Evolutionary conservation across 2,329 filamentous ascomycete genomes (phyloP).

Genomic region (Microcyclosporella mali): DNA sequence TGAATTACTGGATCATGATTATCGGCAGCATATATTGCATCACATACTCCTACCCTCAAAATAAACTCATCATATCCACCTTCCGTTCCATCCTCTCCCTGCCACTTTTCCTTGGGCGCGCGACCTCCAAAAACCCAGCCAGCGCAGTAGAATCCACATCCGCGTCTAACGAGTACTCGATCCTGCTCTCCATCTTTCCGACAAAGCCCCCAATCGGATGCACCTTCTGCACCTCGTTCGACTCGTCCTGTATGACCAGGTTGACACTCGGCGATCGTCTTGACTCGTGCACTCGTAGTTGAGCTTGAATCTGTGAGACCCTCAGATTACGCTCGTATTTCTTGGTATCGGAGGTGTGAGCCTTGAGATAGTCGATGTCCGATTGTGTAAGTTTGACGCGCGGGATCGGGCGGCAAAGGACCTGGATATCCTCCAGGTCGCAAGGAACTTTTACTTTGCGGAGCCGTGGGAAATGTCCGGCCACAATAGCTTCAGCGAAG

Average conservation of each 20-base stretch:
- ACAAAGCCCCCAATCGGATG: constrained; percentile 57
- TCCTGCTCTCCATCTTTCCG: constrained; percentile 52
- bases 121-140: constrained; percentile 19
- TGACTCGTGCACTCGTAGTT: constrained; percentile 57
- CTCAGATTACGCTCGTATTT: constrained; percentile 24
- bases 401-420: constrained; percentile 58
- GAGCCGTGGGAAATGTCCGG: constrained; percentile 58
- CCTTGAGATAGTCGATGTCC: constrained; percentile 19
- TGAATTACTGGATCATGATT: too few relatives aligned
- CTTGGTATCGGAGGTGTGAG: constrained; percentile 5
- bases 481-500: constrained; percentile 57
- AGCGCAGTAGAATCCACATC: constrained; percentile 36
- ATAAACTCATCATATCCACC: constrained; percentile 2
- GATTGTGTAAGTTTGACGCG: constrained; percentile 49
- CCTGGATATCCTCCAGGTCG: constrained; percentile 63
- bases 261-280: constrained; percentile 50
- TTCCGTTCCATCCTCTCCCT: constrained; percentile 2
- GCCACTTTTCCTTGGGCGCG: constrained; percentile 8
- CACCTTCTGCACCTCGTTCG: constrained; percentile 46
- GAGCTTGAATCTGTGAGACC: constrained; percentile 56
- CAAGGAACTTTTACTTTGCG: constrained; percentile 56
- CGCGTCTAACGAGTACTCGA: constrained; percentile 56
- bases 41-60: background rate
- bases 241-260: constrained; percentile 49
- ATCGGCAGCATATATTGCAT: too few relatives aligned